phyloP scores from a whole-genome alignment of 2,329 filamentous ascomycete species.

The Pseudocercospora fuligena region DNA sequence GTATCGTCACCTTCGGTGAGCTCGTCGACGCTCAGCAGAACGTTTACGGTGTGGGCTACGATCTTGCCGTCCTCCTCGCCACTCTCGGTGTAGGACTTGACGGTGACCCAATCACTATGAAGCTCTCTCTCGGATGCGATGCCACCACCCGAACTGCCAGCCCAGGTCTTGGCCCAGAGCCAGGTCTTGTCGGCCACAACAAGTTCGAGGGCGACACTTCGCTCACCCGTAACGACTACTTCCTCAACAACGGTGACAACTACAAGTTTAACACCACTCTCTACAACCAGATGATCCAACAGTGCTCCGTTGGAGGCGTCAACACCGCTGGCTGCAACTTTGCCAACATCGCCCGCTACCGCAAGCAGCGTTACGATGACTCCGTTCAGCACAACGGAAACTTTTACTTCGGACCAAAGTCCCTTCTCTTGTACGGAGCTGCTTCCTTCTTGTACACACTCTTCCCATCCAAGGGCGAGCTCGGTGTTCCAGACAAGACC shows the following conservation, averaged over 20 bases:
- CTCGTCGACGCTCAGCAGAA: conserved; percentile 53
- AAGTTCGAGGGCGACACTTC: conserved; percentile 51
- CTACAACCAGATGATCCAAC: conserved; percentile 46
- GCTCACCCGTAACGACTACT: conserved; percentile 50
- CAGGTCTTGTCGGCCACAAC: conserved; percentile 51
- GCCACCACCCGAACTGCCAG: conserved; percentile 48
- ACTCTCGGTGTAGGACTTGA: conserved; percentile 47
- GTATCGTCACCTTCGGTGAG: conserved; percentile 47
- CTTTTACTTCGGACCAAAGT: conserved; percentile 50
- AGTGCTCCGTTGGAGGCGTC: background rate
- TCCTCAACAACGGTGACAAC: conserved; percentile 43
- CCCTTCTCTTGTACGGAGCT: conserved; percentile 49
- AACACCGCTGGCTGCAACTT: conserved; percentile 41
- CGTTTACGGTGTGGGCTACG: conserved; percentile 52
- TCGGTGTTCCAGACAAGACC: conserved; percentile 18
- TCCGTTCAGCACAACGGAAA: conserved; percentile 46
- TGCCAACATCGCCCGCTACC: conserved; percentile 45
- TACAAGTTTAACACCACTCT: conserved; percentile 49
- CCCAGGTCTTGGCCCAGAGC: conserved; percentile 44
- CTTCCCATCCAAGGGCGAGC: conserved; percentile 39
- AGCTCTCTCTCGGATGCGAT: conserved; percentile 52
- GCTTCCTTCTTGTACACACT: conserved; percentile 53
- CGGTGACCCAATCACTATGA: conserved; percentile 48
- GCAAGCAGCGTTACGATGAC: conserved; percentile 48
- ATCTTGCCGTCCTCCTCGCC: conserved; percentile 48